Base-by-base conservation (phyloP, 352 stramenopile species). In the Peronospora belbahrii region DNA sequence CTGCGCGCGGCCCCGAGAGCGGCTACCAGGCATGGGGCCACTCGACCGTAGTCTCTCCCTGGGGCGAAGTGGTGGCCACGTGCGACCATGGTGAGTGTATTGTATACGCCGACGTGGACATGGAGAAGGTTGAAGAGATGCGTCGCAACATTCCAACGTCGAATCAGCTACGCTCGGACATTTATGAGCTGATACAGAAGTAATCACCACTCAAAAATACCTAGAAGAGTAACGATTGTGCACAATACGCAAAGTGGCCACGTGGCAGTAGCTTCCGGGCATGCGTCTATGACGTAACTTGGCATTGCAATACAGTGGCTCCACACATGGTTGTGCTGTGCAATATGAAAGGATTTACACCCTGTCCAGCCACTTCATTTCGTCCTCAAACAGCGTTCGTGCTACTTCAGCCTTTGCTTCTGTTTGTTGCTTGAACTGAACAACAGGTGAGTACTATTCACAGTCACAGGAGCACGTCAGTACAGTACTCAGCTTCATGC, bases 1-100 rank as follows among this genome's bases (percentile, higher is more conserved):
- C 97, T 25, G 96, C 97, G 9, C 77, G 97, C 50, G 94, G 90
- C 13, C 79, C 83, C 2, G 74, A 98, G 59, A 85, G 87, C 7
- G 86, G 94, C 33, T 99, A 99, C 74, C 96, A 98, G 56, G 97
- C 97, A 2, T 99, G 96, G 95, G 97, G 97, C 20, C 96, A 99
- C 79, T 98, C 90, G 22, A 96, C 92, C 0, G 79, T 98, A 8
- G 79, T 99, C 14, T 96, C 88, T 20, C 97, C 97, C 0, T 99
- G 97, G 96, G 97, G 96, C 13, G 89, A 98, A 40, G 83, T 99
- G 14, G 62, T 99, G 6, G 90, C 90, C 19, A 98, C 90, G 2
- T 97, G 89, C 36, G 94, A 88, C 19, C 88, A 99, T 64, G 74
- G 70, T 7, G 83, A 95, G 32, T 76, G 70, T 11, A 88, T 99